These are phyloP conservation scores for Amanita muscaria DNA, from an alignment of 768 basidiomycete species.

Conservation along the genomic window DNA sequence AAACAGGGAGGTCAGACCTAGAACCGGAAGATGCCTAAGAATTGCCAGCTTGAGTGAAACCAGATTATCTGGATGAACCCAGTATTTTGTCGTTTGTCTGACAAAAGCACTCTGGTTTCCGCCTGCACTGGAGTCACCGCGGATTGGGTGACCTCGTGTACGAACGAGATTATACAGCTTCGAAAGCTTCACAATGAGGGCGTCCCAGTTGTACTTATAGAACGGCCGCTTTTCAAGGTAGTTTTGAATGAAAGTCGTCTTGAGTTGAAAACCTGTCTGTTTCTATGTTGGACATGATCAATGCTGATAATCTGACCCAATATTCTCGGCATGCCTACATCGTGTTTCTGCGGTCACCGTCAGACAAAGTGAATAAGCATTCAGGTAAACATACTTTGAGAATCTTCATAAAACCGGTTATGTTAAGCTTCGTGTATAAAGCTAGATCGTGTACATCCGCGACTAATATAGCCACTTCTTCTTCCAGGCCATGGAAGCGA, in stretches of 20 bases:
- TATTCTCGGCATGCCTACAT: conserved; percentile 39
- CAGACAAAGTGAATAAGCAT: not conserved
- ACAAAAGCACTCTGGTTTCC: conserved; percentile 96
- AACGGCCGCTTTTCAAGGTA: conserved; percentile 93
- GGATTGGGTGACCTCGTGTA: conserved; percentile 88
- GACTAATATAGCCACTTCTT: conserved; percentile 90
- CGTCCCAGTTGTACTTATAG: conserved; percentile 95
- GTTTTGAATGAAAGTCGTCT: conserved; percentile 81
- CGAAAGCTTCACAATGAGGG: conserved; percentile 91
- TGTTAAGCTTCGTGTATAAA: conserved; percentile 91
- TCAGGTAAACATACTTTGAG: conserved; percentile 54
- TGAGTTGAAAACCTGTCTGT: conserved; percentile 79
- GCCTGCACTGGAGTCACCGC: conserved; percentile 90
- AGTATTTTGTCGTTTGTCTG: conserved; percentile 98
- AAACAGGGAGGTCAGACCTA: conserved; percentile 49
- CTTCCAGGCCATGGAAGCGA: conserved; percentile 79
- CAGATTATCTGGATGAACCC: conserved; percentile 96
- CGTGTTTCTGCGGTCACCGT: conserved; percentile 66
- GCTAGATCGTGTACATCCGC: conserved; percentile 90
- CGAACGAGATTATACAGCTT: conserved; percentile 92
- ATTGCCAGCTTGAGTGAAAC: conserved; percentile 91
- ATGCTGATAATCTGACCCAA: not conserved
- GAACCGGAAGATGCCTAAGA: conserved; percentile 83
- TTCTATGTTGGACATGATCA: conserved; percentile 65
- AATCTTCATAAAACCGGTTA: conserved; percentile 98